Base-by-base conservation (phyloP, 164 flowering plant species). In the Nymphaea thermarum region DNA sequence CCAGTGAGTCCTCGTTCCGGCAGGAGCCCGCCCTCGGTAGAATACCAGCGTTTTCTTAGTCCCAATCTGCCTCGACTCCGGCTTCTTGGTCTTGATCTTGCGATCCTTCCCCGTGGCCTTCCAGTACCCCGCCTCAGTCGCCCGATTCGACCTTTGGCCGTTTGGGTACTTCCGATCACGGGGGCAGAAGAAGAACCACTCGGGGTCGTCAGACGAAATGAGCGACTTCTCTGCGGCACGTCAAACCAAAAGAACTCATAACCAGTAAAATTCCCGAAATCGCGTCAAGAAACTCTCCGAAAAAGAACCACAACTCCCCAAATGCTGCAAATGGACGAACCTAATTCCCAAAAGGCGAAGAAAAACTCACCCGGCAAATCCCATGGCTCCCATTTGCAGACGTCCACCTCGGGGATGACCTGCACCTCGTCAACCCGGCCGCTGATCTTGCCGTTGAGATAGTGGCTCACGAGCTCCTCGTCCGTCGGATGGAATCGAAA, bases 341-440 rank as follows among this genome's bases (percentile, higher is more conserved):
- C 12, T 47, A 47, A 47, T 47, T 47, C 55, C 55, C 7, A 47
- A 47, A 47, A 47, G 55, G 3, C 55, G 55, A 2, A 12, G 7
- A 47, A 47, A 47, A 1, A 4, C 12, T 55, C 67, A 84, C 96
- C 82, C 17, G 90, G 96, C 53, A 89, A 75, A 71, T 87, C 96
- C 89, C 89, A 85, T 12, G 96, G 92, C 79, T 87, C 90, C 73
- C 72, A 77, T 73, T 82, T 85, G 68, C 90, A 87, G 41, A 89
- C 79, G 66, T 89, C 92, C 44, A 87, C 73, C 67, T 89, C 92
- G 2, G 82, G 79, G 45, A 89, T 89, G 44, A 81, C 81, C n/a
- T 69, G n/a, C 63, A 88, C 90, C 36, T 75, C 77, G 4, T 79
- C 75, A n/a, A 84, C 68, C 17, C 69, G 68, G 66, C 66, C 41